These are phyloP conservation scores for Aureobasidium subglaciale DNA, from an alignment of 2,329 filamentous ascomycete genomes.

Conservation along the genomic window DNA sequence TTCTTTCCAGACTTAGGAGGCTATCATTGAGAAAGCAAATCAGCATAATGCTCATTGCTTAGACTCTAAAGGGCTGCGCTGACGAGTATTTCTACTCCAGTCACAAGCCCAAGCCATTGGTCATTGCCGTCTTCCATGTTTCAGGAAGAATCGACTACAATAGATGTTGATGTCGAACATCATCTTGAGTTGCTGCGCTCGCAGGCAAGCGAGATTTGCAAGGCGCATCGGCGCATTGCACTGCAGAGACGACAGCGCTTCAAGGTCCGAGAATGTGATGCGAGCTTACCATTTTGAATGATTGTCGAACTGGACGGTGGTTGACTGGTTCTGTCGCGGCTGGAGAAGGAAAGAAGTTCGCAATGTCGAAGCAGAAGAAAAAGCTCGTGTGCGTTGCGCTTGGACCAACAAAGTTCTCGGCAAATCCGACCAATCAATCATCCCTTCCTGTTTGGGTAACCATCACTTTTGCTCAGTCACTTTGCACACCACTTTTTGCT, in stretches of 20 bases:
- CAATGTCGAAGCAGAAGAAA: conserved; percentile 5
- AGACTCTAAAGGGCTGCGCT: conserved; percentile 71
- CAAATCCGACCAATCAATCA: conserved; percentile 6
- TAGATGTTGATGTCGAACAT: conserved; percentile 13
- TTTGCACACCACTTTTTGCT: not conserved
- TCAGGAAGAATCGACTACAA: conserved; percentile 12
- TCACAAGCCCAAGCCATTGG: conserved; percentile 47
- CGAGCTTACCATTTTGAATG: conserved; percentile 17
- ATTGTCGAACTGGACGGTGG: conserved; percentile 12
- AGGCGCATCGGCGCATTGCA: conserved; percentile 13
- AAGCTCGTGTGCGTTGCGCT: conserved; percentile 1
- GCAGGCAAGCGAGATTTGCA: conserved; percentile 12
- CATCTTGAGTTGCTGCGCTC: conserved; percentile 13
- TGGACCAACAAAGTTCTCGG: not conserved
- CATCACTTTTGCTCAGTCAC: conserved; percentile 1
- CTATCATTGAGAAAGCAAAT: conserved; percentile 99
- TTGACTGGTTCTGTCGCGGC: conserved; percentile 14
- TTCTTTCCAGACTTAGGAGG: conserved; percentile 98
- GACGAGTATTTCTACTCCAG: conserved; percentile 46
- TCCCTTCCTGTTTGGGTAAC: not conserved
- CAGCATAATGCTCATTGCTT: conserved; percentile 78
- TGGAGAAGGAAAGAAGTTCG: conserved; percentile 4
- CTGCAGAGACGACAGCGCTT: conserved; percentile 8
- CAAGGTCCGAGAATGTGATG: conserved; percentile 2
- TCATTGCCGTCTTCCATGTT: conserved; percentile 18